Evolutionary conservation across 2,329 filamentous ascomycete species (phyloP).

Genomic region (Pseudogymnoascus sp.): DNA sequence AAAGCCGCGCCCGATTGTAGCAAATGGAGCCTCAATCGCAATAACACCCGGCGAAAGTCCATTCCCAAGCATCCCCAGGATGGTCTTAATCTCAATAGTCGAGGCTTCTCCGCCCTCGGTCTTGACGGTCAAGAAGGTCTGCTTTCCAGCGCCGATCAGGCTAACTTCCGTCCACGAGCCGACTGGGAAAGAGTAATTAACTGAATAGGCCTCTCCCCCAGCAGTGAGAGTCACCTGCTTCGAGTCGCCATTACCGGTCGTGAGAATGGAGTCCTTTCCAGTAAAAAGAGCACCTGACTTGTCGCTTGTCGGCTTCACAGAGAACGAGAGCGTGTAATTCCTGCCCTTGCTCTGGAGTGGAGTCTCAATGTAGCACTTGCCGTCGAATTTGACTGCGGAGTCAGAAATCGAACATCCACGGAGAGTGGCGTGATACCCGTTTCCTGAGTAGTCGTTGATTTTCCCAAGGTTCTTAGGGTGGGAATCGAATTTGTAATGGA

Average conservation of each 20-base stretch:
- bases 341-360: constrained; percentile 46
- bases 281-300: constrained; percentile 35
- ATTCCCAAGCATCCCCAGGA: constrained; percentile 16
- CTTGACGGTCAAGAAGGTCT: constrained; percentile 28
- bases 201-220: constrained; percentile 31
- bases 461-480: background rate
- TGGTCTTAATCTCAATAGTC: constrained; percentile 18
- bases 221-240: constrained; percentile 32
- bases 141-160: constrained; percentile 30
- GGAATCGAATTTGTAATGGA: constrained; percentile 29
- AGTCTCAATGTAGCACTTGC: constrained; percentile 37
- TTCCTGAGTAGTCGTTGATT: constrained; percentile 30
- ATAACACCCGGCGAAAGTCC: constrained; percentile 20
- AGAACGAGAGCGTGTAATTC: constrained; percentile 46
- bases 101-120: constrained; percentile 5
- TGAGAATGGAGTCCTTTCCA: constrained; percentile 36
- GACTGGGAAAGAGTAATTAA: constrained; percentile 35
- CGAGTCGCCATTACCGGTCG: constrained; percentile 28
- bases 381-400: constrained; percentile 27
- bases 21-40: constrained; percentile 20
- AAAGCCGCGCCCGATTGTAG: constrained; percentile 17
- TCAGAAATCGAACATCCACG: constrained; percentile 31
- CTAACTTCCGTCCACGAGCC: constrained; percentile 30
- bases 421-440: constrained; percentile 32
- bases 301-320: constrained; percentile 28